phyloP scores from a whole-genome alignment of 257 asterid species.

The Dorcoceras hygrometricum region DNA sequence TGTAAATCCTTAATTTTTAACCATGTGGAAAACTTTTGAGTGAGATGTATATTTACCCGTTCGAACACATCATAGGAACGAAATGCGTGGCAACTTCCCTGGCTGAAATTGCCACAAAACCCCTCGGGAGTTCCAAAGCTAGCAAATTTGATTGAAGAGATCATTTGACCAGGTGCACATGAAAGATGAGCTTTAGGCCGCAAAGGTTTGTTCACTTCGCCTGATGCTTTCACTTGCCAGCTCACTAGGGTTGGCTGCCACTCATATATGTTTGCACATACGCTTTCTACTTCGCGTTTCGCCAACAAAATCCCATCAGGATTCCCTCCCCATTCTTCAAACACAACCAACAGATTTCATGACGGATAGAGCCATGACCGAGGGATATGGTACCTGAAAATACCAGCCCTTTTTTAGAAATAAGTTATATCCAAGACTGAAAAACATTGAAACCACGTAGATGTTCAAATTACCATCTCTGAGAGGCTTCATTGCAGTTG shows the following conservation, averaged over 20 bases:
- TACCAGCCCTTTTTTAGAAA: background rate
- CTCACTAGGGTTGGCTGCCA: slow-evolving; percentile 40
- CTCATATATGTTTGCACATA: slow-evolving; percentile 38
- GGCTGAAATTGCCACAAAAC: slow-evolving; percentile 41
- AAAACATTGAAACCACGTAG: background rate
- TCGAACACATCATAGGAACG: slow-evolving; percentile 40
- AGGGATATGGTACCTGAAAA: slow-evolving; percentile 74
- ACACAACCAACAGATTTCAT: slow-evolving; percentile 46
- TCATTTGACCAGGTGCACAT: slow-evolving; percentile 42
- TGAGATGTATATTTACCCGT: slow-evolving; percentile 30
- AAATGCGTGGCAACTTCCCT: slow-evolving; percentile 47
- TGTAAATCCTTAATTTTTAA: background rate
- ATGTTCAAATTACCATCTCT: slow-evolving; percentile 42
- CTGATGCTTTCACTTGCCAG: slow-evolving; percentile 28
- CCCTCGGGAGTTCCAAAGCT: slow-evolving; percentile 62
- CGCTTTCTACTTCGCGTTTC: slow-evolving; percentile 35
- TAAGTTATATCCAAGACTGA: background rate
- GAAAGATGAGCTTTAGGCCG: slow-evolving; percentile 39
- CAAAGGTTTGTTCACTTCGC: slow-evolving; percentile 23
- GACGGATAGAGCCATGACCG: slow-evolving; percentile 68
- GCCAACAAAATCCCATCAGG: slow-evolving; percentile 44
- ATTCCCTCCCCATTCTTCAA: slow-evolving; percentile 69
- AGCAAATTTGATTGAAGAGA: slow-evolving; percentile 50
- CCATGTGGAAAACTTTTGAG: background rate
- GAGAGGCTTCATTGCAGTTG: slow-evolving; percentile 68